Conservation (phyloP, 2,329 filamentous ascomycete genomes). For the Exophiala mesophila region DNA sequence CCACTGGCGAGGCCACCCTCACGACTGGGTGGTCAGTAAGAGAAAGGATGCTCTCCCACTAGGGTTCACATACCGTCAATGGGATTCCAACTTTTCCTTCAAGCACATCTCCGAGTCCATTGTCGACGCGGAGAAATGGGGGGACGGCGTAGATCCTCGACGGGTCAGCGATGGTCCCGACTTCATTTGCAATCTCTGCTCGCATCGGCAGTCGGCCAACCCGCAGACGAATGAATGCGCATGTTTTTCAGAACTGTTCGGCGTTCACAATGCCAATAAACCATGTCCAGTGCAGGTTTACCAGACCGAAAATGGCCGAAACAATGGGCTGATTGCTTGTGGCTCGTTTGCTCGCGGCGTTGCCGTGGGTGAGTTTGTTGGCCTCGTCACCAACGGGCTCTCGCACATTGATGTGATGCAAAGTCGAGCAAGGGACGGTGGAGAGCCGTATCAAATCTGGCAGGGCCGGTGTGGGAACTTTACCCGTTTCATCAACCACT, state of each 20-base stretch:
- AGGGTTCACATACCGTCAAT: conserved; percentile 44
- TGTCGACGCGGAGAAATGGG: conserved; percentile 6
- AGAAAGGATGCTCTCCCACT: conserved; percentile 44
- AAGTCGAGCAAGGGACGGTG: conserved; percentile 2
- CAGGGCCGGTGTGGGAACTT: conserved; percentile 54
- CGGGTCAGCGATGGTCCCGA: conserved; percentile 3
- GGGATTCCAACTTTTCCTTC: conserved; percentile 45
- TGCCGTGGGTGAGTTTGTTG: conserved; percentile 54
- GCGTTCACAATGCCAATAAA: conserved; percentile 34
- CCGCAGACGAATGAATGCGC: conserved; percentile 42
- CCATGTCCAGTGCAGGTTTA: conserved; percentile 49
- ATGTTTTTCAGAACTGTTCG: conserved; percentile 52
- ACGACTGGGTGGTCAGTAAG: conserved; percentile 49
- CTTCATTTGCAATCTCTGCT: conserved; percentile 11
- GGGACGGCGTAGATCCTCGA: conserved; percentile 7
- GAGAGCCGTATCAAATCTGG: conserved; percentile 50
- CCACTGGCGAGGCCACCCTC: conserved; percentile 45
- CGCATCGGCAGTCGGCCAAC: not conserved
- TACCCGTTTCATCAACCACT: conserved; percentile 56
- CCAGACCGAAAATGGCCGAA: conserved; percentile 49
- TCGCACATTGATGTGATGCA: conserved; percentile 53
- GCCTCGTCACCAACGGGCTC: conserved; percentile 50
- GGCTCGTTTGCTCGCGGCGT: conserved; percentile 48
- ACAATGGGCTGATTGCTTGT: conserved; percentile 46
- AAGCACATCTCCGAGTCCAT: conserved; percentile 35